A percentile compares a stretch with the other conserved stretches of the same genome.
Conservation (phyloP, 345 rosid species). For the Firmiana major region DNA sequence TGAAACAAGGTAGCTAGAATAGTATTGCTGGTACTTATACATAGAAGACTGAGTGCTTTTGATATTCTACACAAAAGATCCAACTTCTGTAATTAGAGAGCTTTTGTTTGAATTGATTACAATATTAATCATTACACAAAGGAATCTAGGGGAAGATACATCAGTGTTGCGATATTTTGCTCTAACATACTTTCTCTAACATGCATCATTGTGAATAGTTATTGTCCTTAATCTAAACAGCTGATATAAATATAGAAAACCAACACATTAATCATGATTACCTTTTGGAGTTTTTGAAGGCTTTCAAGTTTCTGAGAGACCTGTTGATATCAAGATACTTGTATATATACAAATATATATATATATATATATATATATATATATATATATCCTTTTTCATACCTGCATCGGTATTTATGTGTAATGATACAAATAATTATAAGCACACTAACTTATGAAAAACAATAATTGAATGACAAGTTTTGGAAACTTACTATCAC, state of each 20-base stretch:
- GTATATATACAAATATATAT: too few relatives aligned
- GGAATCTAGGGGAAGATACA: not conserved
- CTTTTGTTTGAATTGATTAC: not conserved
- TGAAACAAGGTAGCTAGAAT: slow-evolving; percentile 39
- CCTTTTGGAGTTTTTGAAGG: not conserved
- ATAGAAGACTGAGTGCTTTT: not conserved
- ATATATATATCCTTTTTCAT: too few relatives aligned
- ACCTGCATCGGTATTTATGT: not conserved
- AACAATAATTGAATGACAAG: not conserved
- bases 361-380: too few relatives aligned
- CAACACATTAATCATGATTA: not conserved
- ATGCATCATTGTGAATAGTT: not conserved
- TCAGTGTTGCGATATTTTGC: not conserved
- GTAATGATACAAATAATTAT: not conserved
- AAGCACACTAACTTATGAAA: not conserved
- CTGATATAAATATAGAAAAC: not conserved
- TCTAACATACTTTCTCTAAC: not conserved
- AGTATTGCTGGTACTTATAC: not conserved
- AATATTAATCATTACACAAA: not conserved
- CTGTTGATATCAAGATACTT: not conserved
- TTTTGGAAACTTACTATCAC: not conserved
- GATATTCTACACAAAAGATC: not conserved
- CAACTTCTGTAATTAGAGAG: not conserved
- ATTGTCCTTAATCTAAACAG: not conserved
- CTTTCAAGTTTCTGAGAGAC: not conserved